phyloP scores from a whole-genome alignment of 805 yeast species.

The Metschnikowia drakensbergensis region DNA sequence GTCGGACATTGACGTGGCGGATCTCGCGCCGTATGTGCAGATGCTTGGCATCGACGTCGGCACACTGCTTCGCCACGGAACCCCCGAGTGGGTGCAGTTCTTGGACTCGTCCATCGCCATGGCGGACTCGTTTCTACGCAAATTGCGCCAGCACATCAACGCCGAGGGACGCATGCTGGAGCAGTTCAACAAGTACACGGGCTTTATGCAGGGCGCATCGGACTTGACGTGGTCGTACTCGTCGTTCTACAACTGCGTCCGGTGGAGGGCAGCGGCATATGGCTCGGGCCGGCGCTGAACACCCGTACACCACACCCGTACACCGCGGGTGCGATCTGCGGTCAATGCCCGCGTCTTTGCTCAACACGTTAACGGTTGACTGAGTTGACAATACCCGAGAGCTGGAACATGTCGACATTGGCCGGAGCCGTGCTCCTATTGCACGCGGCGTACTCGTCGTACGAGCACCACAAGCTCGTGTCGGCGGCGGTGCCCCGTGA shows the following conservation, averaged over 20 bases:
- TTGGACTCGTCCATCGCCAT: constrained; percentile 46
- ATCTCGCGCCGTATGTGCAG: constrained; percentile 20
- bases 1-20: constrained; percentile 38
- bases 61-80: constrained; percentile 31
- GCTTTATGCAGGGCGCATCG: constrained; percentile 84
- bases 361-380: too few species aligned
- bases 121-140: constrained; percentile 64
- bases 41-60: background rate
- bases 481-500: constrained; percentile 38
- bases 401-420: background rate
- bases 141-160: constrained; percentile 57
- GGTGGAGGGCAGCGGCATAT: constrained; percentile 50
- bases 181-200: constrained; percentile 77
- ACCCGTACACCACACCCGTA: background rate
- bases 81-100: constrained; percentile 45
- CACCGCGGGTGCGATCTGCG: background rate
- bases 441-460: constrained; percentile 54
- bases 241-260: constrained; percentile 64
- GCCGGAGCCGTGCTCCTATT: constrained; percentile 22
- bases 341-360: too few species aligned
- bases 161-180: constrained; percentile 75
- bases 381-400: too few species aligned
- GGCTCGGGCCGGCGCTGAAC: background rate
- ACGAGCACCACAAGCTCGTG: constrained; percentile 44
- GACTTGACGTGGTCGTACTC: constrained; percentile 91